Percentiles rank a stretch among this genome's conserved stretches.
These are phyloP conservation scores for Neospora caninum DNA, from an alignment of 169 alveolate genomes.

Conservation along the genomic window DNA sequence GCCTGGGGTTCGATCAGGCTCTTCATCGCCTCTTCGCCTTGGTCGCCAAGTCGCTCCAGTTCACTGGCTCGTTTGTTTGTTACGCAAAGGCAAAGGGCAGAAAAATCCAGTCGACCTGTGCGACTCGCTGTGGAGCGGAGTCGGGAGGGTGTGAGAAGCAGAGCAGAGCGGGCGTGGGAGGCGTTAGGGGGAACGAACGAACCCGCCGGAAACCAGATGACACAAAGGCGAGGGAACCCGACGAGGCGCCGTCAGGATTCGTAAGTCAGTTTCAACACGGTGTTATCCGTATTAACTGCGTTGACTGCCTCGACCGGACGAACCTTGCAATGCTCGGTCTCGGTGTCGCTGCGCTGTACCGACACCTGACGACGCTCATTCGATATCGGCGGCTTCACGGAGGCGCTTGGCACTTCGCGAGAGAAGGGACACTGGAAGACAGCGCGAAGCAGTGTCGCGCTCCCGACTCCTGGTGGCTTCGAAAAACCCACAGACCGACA, in stretches of 20 bases:
- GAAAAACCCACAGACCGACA: not conserved
- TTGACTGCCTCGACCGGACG: slow-evolving; percentile 98
- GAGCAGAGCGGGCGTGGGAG: too few relatives aligned
- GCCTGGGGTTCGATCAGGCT: slow-evolving; percentile 52
- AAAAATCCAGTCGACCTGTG: not conserved
- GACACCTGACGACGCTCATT: slow-evolving; percentile 55
- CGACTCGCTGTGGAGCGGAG: not conserved
- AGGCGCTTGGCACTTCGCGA: not conserved
- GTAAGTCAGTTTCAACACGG: slow-evolving; percentile 86
- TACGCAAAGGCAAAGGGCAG: not conserved
- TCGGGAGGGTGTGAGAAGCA: too few relatives aligned
- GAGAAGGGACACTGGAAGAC: not conserved
- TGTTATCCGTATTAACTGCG: slow-evolving; percentile 95
- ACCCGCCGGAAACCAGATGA: not conserved
- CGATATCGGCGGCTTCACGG: not conserved
- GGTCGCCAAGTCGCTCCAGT: slow-evolving; percentile 40
- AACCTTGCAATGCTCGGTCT: slow-evolving; percentile 75
- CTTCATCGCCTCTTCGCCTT: slow-evolving; percentile 39
- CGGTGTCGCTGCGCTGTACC: slow-evolving; percentile 59
- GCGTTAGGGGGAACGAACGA: too few relatives aligned
- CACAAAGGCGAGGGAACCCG: not conserved
- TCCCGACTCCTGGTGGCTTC: not conserved
- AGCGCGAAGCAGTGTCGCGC: not conserved
- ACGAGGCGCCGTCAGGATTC: not conserved
- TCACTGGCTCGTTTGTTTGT: slow-evolving; percentile 53